Base-by-base conservation (phyloP, 1,284 basidiomycete genomes). In the Ganoderma multipileum region DNA sequence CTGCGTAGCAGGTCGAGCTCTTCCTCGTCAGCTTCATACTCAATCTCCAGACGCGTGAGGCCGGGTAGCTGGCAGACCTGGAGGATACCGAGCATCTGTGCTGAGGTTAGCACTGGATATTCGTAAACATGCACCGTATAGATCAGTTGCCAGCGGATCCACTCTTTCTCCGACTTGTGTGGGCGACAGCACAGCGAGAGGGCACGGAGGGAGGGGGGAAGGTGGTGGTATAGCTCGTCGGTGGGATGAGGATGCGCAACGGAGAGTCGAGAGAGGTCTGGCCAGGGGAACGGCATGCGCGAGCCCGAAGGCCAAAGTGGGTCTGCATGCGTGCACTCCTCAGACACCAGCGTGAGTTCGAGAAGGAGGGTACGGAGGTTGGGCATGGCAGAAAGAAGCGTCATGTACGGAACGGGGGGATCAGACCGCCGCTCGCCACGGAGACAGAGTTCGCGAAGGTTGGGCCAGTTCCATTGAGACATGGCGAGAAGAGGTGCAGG, bases 171-270 rank as follows among this genome's bases (percentile, higher is more conserved):
- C 50, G 4, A 28, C 23, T 52, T 52, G 50, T 52, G 50, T 14
- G 23, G 50, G 3, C 26, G 14, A 9, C 23, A 28, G n/a, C 50
- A 52, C 11, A 52, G 23, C 50, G 26, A 52, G 23, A 52, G 50
- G n/a, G 9, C 50, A 12, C 26, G 26, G 23, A 28, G 6, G 23
- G 50, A 28, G 23, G 50, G 50, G 5, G 50, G 50, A 14, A 52
- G 50, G 50, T 18, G 23, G 1, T 11, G 12, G n/a, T 52, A 52
- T 39, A 65, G 4, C 44, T 66, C 30, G 33, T 66, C 58, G 18
- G 60, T 42, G 2, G 58, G 44, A 28, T 54, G 58, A 4, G 64
- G 64, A 36, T 66, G 60, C 2, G 64, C 39, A 11, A 66, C 14
- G n/a, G 55, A 36, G 7, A 64, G 55, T 18, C 36, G 28, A 5